Evolutionary conservation across 495 filamentous ascomycete genomes (phyloP).

Genomic region (Ramalina peruviana): DNA sequence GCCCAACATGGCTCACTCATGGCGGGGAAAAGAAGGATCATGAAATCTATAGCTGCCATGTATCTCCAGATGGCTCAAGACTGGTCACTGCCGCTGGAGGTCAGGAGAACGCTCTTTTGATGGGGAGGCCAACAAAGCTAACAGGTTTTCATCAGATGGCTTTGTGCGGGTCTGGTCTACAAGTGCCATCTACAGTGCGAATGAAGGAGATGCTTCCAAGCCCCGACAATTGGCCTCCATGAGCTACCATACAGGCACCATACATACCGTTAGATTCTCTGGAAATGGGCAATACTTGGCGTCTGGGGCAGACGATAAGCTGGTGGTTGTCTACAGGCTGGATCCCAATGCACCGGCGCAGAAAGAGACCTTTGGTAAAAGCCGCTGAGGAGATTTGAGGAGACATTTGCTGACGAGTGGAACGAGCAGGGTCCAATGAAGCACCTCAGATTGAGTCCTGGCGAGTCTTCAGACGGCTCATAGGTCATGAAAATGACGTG

Average conservation of each 20-base stretch:
- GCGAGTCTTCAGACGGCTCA: constrained; percentile 82
- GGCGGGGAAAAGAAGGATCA: constrained; percentile 89
- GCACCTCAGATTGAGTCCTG: constrained; percentile 90
- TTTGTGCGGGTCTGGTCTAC: constrained; percentile 96
- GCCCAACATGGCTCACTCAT: constrained; percentile 87
- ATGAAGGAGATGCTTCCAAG: constrained; percentile 51
- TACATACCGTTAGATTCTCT: constrained; percentile 92
- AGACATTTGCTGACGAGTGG: constrained; percentile 3
- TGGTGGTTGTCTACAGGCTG: constrained; percentile 89
- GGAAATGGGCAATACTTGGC: constrained; percentile 86
- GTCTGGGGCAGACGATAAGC: constrained; percentile 94
- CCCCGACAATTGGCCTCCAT: constrained; percentile 93
- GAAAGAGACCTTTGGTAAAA: constrained; percentile 56
- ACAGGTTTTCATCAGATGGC: constrained; percentile 48
- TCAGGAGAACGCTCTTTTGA: constrained; percentile 26
- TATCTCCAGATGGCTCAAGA: constrained; percentile 83
- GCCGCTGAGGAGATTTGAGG: constrained; percentile 13
- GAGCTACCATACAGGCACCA: constrained; percentile 95
- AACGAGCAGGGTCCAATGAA: constrained; percentile 64
- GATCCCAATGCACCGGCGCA: constrained; percentile 68
- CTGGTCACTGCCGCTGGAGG: constrained; percentile 89
- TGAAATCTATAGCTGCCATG: constrained; percentile 94
- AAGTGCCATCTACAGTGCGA: constrained; percentile 73
- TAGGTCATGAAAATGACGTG: constrained; percentile 96
- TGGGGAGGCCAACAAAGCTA: constrained; percentile 10